Conservation (phyloP, 306 rosid species). For the Hippophae gyantsensis region DNA sequence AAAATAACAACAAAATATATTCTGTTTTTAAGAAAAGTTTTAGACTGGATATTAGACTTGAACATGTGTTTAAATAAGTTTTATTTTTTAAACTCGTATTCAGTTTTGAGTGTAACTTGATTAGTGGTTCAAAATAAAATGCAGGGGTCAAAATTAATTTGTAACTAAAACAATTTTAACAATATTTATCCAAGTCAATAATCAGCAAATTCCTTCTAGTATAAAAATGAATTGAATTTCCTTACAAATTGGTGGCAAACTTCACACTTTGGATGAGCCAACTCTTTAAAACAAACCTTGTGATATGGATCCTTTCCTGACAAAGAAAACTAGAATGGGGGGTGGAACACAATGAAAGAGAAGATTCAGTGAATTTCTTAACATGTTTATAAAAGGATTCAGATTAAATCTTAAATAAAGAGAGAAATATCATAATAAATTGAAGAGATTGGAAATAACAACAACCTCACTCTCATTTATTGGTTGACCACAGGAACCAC, state of each 20-base stretch:
- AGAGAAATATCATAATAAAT: background rate
- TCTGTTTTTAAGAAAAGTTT: no score
- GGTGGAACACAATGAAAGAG: slow-evolving; percentile 20
- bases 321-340: slow-evolving; percentile 77
- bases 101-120: no score
- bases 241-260: slow-evolving; percentile 95
- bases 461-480: slow-evolving; percentile 83
- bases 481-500: slow-evolving; percentile 62
- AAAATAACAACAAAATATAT: no score
- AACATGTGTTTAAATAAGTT: no score
- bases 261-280: slow-evolving; percentile 90
- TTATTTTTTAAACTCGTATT: no score
- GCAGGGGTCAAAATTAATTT: no score
- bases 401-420: background rate
- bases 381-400: background rate
- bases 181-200: background rate
- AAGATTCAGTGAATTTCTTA: background rate
- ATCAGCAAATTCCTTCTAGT: background rate
- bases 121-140: no score
- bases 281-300: slow-evolving; percentile 83
- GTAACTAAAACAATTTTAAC: no score
- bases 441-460: slow-evolving; percentile 16
- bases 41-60: no score
- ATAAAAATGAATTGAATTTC: slow-evolving; percentile 11
- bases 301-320: slow-evolving; percentile 94